Base-by-base conservation (phyloP, 371 early-diverging fungal genomes). In the Lichtheimia hyalospora region DNA sequence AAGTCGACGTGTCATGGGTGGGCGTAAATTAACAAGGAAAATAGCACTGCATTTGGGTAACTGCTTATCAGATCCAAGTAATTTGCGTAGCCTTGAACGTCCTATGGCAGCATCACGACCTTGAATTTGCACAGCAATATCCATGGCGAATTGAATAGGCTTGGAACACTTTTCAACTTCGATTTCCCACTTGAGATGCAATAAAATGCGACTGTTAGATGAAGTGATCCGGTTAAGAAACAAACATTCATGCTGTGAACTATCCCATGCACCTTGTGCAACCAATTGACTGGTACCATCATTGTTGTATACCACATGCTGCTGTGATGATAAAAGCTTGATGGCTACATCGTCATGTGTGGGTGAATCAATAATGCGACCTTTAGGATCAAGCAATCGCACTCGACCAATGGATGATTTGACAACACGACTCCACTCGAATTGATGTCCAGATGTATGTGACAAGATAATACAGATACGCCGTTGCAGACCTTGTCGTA, bases 401-500 rank as follows among this genome's bases (percentile, higher is more conserved):
- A 92, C 83, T 12, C 73, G 69, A 1, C 92, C 93, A 21, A 93
- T 66, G 5, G 64, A 49, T 18, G 59, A 59, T 82, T 66, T 20
- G 71, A 57, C n/a, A 8, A 80, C 51, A 28, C 86, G 63, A 49
- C 70, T 67, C 49, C 70, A 64, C 57, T 90, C 87, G 54, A 85
- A 70, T 27, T 83, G 89, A 4, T 68, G 69, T 20, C 93, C 94
- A 23, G 89, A 82, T 13, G 84, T 79, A 70, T 91, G 91, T 13
- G 82, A 79, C 39, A 91, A 64, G n/a, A 74, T 73, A 20, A 94
- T 53, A 16, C 75, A 64, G 28, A 95, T 80, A 8, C 93, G 87
- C 5, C 94, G 82, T 69, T 94, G 95, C 16, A 96, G 63, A 4
- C 96, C 96, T 70, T 96, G 96, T 42, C 89, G 84, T 41, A 94